These are phyloP conservation scores for Aspergillus sp. DNA, from an alignment of 2,329 filamentous ascomycete genomes.

Conservation along the genomic window DNA sequence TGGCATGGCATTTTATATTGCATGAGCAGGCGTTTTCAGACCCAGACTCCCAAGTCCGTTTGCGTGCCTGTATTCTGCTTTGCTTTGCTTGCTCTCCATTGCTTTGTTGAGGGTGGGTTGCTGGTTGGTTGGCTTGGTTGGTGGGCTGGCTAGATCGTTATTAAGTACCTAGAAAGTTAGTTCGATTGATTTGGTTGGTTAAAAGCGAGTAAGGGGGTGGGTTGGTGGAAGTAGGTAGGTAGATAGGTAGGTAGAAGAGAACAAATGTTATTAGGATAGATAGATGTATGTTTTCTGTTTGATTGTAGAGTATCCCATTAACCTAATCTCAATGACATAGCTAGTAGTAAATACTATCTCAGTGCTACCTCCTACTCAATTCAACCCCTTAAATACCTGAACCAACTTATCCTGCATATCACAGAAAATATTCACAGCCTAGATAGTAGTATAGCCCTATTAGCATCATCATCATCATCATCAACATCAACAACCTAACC, in stretches of 20 bases:
- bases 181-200: too few relatives aligned
- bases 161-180: not conserved
- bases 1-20: constrained; percentile 18
- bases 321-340: too few relatives aligned
- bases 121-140: not conserved
- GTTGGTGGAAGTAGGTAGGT: not conserved
- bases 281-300: not conserved
- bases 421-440: constrained; percentile 24
- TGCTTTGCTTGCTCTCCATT: not conserved
- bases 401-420: constrained; percentile 21
- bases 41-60: not conserved
- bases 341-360: too few relatives aligned
- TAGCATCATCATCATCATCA: not conserved
- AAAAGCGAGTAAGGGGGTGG: too few relatives aligned
- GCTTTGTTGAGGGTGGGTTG: not conserved
- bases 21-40: constrained; percentile 21
- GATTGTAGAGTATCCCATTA: not conserved
- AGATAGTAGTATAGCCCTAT: not conserved
- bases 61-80: not conserved
- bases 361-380: not conserved
- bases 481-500: not conserved
- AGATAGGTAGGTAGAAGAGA: constrained; percentile 1
- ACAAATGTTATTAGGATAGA: not conserved
- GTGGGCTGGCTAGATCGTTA: not conserved
- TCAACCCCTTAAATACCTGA: not conserved